A percentile compares a stretch with the other conserved stretches of the same genome.
These are phyloP conservation scores for Suillus discolor DNA, from an alignment of 768 basidiomycete genomes.

Conservation along the genomic window DNA sequence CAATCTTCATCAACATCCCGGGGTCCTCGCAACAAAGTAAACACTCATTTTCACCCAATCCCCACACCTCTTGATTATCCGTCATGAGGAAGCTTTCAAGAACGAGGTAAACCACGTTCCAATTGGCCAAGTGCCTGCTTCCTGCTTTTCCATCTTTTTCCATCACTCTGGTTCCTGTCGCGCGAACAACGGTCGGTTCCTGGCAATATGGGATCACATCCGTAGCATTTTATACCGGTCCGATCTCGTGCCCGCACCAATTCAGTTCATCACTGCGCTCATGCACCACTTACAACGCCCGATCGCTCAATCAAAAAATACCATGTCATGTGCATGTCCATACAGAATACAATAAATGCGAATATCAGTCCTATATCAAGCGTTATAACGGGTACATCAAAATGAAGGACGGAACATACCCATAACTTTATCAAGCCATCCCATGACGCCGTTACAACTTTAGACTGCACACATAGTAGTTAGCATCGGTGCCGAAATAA, in stretches of 20 bases:
- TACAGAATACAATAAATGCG: background rate
- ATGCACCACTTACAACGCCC: background rate
- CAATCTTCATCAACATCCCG: too few relatives aligned
- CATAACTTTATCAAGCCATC: slow-evolving; percentile 98
- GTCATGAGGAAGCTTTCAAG: too few relatives aligned
- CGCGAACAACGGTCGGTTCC: background rate
- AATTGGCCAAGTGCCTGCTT: background rate
- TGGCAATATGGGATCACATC: background rate
- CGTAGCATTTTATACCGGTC: background rate
- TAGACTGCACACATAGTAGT: slow-evolving; percentile 61
- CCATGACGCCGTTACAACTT: slow-evolving; percentile 97
- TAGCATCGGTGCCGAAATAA: slow-evolving; percentile 9
- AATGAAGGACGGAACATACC: slow-evolving; percentile 51
- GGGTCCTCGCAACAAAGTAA: too few relatives aligned
- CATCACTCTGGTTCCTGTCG: background rate
- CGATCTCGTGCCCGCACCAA: background rate
- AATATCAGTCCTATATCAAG: slow-evolving; percentile 30
- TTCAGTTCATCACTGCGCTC: background rate
- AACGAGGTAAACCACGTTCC: background rate
- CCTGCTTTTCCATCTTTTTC: background rate
- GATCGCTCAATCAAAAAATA: background rate
- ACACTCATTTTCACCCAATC: too few relatives aligned
- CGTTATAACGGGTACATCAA: slow-evolving; percentile 8
- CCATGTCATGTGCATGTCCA: background rate
- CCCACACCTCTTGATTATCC: background rate